Evolutionary conservation across 139 green algal species (phyloP).

Genomic region (Picochlorum sp.): DNA sequence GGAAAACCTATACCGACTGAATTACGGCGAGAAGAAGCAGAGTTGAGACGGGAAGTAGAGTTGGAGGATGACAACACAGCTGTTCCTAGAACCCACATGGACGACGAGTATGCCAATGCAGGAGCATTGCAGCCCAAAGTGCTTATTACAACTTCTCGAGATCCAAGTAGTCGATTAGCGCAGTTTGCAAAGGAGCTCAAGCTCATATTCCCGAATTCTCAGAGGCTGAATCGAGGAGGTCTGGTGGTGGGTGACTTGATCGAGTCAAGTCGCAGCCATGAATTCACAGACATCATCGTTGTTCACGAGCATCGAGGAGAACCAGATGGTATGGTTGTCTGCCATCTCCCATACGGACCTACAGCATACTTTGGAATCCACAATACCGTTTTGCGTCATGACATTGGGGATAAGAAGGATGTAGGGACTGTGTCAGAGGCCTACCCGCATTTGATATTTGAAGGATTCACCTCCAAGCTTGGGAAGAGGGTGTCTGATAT

Average conservation of each 20-base stretch:
- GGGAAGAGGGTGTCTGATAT: constrained; percentile 76
- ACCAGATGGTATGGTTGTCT: constrained; percentile 94
- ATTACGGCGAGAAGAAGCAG: constrained; percentile 65
- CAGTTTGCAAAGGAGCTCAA: constrained; percentile 98
- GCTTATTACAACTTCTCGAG: constrained; percentile 87
- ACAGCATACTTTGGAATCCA: constrained; percentile 96
- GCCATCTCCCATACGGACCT: constrained; percentile 94
- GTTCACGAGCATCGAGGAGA: constrained; percentile 96
- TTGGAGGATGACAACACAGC: constrained; percentile 97
- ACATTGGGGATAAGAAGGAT: constrained; percentile 86
- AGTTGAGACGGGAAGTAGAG: constrained; percentile 72
- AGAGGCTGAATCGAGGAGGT: constrained; percentile 85
- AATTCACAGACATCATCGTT: constrained; percentile 94
- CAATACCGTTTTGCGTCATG: constrained; percentile 87
- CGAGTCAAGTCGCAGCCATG: constrained; percentile 71
- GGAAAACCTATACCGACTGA: constrained; percentile 96
- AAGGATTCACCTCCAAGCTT: constrained; percentile 81
- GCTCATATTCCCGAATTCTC: constrained; percentile 84
- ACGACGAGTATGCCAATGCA: constrained; percentile 95
- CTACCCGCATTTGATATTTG: constrained; percentile 89
- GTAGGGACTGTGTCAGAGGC: constrained; percentile 91
- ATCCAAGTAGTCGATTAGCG: constrained; percentile 78
- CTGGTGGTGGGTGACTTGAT: constrained; percentile 79
- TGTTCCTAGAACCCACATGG: constrained; percentile 72
- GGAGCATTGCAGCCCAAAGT: constrained; percentile 82